Percentiles rank a stretch among this genome's conserved stretches.
phyloP scores from a whole-genome alignment of 495 filamentous ascomycete species.

The Talaromyces thailandensis region DNA sequence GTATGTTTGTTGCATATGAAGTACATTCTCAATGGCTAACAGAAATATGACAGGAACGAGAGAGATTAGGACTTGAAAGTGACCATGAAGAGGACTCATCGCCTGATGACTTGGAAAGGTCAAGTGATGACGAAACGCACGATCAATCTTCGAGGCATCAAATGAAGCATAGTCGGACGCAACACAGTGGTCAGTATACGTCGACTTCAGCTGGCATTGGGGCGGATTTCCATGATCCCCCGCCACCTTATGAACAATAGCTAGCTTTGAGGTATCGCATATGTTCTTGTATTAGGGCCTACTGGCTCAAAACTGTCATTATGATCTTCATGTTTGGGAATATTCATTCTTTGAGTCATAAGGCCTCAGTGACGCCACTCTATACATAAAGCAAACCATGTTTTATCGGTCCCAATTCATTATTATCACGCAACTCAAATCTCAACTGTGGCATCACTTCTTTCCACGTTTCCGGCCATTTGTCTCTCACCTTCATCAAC shows the following conservation, averaged over 20 bases:
- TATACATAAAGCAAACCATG: neutral
- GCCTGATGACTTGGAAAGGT: neutral
- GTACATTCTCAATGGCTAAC: neutral
- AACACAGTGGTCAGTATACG: neutral
- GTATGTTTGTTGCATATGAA: neutral
- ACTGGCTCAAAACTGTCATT: too few species aligned
- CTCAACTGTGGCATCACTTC: neutral
- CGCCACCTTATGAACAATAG: conserved; percentile 4
- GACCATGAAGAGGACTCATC: neutral
- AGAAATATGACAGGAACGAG: neutral
- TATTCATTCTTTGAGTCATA: too few species aligned
- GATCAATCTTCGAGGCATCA: neutral
- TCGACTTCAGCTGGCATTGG: neutral
- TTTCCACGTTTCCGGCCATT: neutral
- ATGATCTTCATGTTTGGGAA: too few species aligned
- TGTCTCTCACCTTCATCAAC: neutral
- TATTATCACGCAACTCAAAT: neutral
- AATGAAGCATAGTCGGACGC: neutral
- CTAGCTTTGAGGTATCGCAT: neutral
- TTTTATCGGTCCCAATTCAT: neutral
- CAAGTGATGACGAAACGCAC: neutral
- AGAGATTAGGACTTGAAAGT: neutral
- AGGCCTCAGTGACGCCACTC: too few species aligned
- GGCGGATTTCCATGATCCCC: conserved; percentile 1
- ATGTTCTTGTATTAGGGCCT: neutral